These are phyloP conservation scores for Alnus glutinosa DNA, from an alignment of 306 rosid species.

Conservation along the genomic window DNA sequence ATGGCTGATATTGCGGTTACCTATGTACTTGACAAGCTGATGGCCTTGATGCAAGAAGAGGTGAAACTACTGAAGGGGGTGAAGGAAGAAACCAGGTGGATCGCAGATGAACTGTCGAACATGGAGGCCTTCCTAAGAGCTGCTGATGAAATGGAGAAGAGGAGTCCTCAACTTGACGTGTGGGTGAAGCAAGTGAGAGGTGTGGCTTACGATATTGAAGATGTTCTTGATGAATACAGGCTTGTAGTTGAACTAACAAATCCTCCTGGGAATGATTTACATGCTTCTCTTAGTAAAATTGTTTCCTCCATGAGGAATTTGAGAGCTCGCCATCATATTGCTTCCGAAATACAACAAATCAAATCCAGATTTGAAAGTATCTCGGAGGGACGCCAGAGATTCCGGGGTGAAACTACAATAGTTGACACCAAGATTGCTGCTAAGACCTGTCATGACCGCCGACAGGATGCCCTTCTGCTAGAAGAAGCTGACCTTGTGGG, in stretches of 20 bases:
- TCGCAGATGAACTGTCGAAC: conserved; percentile 43
- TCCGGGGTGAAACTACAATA: conserved; percentile 10
- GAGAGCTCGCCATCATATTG: conserved; percentile 36
- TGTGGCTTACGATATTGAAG: conserved; percentile 51
- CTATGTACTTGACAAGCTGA: conserved; percentile 42
- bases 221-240: conserved; percentile 47
- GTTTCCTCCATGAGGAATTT: background rate
- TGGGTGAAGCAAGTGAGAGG: conserved; percentile 51
- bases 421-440: background rate
- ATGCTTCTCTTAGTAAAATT: background rate
- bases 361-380: conserved; percentile 33
- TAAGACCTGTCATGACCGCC: conserved; percentile 36
- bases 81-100: conserved; percentile 36
- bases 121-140: conserved; percentile 34
- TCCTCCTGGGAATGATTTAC: conserved; percentile 7
- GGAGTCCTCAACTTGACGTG: conserved; percentile 41
- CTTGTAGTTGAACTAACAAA: conserved; percentile 24
- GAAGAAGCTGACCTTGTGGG: conserved; percentile 70
- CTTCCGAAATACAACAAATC: conserved; percentile 34
- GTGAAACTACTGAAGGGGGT: conserved; percentile 44
- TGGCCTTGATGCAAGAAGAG: conserved; percentile 36
- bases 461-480: conserved; percentile 60
- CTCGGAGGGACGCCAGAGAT: conserved; percentile 28
- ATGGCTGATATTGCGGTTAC: conserved; percentile 65
- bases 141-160: conserved; percentile 44